These are phyloP conservation scores for Pouteria glomerata DNA, from an alignment of 148 eudicot genomes.

Conservation along the genomic window DNA sequence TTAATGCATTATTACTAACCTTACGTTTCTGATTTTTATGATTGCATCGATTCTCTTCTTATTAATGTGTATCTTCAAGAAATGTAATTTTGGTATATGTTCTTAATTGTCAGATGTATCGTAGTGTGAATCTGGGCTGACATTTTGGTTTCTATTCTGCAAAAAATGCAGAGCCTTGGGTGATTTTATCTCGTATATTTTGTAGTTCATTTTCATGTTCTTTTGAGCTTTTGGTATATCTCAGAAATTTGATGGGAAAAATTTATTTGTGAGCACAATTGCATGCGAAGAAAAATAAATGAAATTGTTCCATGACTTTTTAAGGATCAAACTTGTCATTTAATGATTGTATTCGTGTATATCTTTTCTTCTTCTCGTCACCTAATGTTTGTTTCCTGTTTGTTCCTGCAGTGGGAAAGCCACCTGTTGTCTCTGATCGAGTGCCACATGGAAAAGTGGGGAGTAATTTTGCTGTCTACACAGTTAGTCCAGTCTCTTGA, in stretches of 20 bases:
- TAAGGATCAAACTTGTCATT: not conserved
- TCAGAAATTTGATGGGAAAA: not conserved
- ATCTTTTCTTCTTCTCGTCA: not conserved
- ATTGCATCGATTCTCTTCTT: not conserved
- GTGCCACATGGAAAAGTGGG: not conserved
- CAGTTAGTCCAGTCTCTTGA: not conserved
- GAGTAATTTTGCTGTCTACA: not conserved
- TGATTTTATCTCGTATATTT: not conserved
- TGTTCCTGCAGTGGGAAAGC: not conserved
- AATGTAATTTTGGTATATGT: too few species aligned
- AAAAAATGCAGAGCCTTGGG: not conserved
- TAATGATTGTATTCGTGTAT: not conserved
- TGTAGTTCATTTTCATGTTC: not conserved
- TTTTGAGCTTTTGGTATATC: not conserved
- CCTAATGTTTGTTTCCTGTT: not conserved
- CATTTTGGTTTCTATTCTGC: not conserved
- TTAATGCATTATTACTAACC: not conserved
- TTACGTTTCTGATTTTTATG: not conserved
- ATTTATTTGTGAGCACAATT: not conserved
- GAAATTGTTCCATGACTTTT: not conserved
- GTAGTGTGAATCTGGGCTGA: not conserved
- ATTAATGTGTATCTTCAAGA: not conserved
- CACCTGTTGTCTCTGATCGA: not conserved
- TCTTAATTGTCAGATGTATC: not conserved
- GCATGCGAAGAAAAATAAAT: not conserved